Evolutionary conservation across 2,329 filamentous ascomycete species (phyloP).

Genomic region (Eutypella sp.): DNA sequence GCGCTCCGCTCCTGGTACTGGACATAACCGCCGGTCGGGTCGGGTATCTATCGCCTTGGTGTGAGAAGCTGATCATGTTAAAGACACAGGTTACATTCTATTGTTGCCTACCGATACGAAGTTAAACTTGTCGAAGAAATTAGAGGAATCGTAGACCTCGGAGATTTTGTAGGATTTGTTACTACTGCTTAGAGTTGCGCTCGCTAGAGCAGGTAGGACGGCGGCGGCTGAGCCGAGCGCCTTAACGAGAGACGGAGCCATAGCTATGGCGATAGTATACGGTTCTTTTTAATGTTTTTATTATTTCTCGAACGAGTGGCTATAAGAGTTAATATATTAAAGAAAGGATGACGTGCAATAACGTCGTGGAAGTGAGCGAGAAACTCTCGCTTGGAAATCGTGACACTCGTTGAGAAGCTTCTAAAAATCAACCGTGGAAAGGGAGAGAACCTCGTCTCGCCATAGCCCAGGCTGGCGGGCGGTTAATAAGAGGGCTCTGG

Average conservation of each 20-base stretch:
- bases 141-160: slow-evolving; percentile 36
- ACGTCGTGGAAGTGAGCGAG: slow-evolving; percentile 35
- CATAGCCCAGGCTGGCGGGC: background rate
- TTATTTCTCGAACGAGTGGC: slow-evolving; percentile 25
- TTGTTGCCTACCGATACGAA: slow-evolving; percentile 32
- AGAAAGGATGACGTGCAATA: slow-evolving; percentile 40
- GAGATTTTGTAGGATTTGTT: slow-evolving; percentile 31
- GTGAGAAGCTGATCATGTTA: background rate
- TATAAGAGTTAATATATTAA: slow-evolving; percentile 22
- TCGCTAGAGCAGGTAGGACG: slow-evolving; percentile 28
- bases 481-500: no score
- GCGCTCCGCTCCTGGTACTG: slow-evolving; percentile 38
- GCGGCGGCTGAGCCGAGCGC: slow-evolving; percentile 33
- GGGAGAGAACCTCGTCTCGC: slow-evolving; percentile 5
- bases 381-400: slow-evolving; percentile 26
- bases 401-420: slow-evolving; percentile 16
- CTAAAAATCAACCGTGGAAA: slow-evolving; percentile 14
- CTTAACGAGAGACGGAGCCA: slow-evolving; percentile 37
- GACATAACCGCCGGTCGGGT: slow-evolving; percentile 64
- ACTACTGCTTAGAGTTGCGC: no score
- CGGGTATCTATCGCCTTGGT: slow-evolving; percentile 24
- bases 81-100: background rate
- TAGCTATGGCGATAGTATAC: slow-evolving; percentile 25
- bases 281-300: slow-evolving; percentile 14
- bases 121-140: slow-evolving; percentile 45